phyloP scores from a whole-genome alignment of 1,139 yeast genomes.

The Yamadazyma spencermartinsiae region DNA sequence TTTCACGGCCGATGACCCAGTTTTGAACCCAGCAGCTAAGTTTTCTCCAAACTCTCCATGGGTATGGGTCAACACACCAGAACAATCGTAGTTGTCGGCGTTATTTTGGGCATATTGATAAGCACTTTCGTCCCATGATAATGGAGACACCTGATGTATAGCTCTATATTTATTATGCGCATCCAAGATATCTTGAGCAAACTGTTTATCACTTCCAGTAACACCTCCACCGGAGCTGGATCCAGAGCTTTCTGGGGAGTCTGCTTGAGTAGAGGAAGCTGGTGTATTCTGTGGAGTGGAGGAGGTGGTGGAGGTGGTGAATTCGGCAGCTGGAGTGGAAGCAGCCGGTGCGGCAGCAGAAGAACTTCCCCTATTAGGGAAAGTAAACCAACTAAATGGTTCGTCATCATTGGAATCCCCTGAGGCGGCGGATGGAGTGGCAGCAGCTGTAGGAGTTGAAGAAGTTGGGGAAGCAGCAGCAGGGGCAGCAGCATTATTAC shows the following conservation, averaged over 20 bases:
- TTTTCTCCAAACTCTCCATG: conserved; percentile 86
- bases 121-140: conserved; percentile 65
- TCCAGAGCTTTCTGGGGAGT: conserved; percentile 2
- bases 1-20: conserved; percentile 56
- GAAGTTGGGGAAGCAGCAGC: conserved; percentile 8
- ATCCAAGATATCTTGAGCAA: conserved; percentile 19
- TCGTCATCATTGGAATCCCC: conserved; percentile 3
- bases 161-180: conserved; percentile 74
- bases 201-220: conserved; percentile 12
- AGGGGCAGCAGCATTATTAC: conserved; percentile 4
- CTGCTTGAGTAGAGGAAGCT: conserved; percentile 6
- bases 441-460: conserved; percentile 1
- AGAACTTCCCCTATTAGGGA: conserved; percentile 8
- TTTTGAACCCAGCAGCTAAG: conserved; percentile 71
- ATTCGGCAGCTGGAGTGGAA: conserved; percentile 8
- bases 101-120: conserved; percentile 70
- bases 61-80: conserved; percentile 68
- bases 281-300: conserved; percentile 8
- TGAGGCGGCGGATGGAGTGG: too few relatives aligned
- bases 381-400: conserved; percentile 12
- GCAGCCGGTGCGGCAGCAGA: conserved; percentile 13
- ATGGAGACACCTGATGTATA: conserved; percentile 55
- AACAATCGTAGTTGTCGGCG: conserved; percentile 71
- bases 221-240: conserved; percentile 6
- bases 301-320: conserved; percentile 9